Percentiles rank a stretch among this genome's conserved stretches.
Conservation (phyloP, 2,329 filamentous ascomycete species). For the Colletotrichum tropicicola region DNA sequence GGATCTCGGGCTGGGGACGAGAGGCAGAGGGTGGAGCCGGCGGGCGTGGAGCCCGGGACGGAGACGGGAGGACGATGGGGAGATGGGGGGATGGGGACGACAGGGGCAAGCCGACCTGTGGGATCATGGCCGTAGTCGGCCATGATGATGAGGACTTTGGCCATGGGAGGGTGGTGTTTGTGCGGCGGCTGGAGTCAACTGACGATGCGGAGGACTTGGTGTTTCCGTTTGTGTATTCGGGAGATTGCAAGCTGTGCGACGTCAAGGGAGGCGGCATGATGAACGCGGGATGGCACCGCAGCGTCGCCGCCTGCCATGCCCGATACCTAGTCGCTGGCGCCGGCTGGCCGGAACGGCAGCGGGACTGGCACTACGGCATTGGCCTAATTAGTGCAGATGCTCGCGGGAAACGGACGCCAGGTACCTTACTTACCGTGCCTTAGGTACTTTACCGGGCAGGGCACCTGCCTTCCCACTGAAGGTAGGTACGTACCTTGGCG, state of each 20-base stretch:
- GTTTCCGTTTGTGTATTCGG: not conserved
- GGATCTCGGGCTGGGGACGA: not conserved
- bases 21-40: not conserved
- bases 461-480: no score
- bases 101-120: slow-evolving; percentile 50
- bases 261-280: not conserved
- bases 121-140: slow-evolving; percentile 65
- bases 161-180: slow-evolving; percentile 26
- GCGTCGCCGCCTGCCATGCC: not conserved
- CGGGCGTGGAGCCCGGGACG: not conserved
- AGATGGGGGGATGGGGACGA: not conserved
- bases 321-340: slow-evolving; percentile 33
- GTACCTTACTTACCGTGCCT: no score
- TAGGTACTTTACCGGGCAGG: no score
- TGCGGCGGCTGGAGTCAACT: no score
- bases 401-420: no score
- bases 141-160: slow-evolving; percentile 58
- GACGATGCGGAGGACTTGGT: not conserved
- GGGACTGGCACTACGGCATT: slow-evolving; percentile 4
- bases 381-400: not conserved
- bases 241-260: not conserved
- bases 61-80: not conserved
- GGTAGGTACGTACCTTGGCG: not conserved
- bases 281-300: slow-evolving; percentile 11
- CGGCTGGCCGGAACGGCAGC: slow-evolving; percentile 37